A percentile compares a stretch with the other conserved stretches of the same genome.
Evolutionary conservation across 306 rosid species (phyloP).

Genomic region (Casuarina glauca): DNA sequence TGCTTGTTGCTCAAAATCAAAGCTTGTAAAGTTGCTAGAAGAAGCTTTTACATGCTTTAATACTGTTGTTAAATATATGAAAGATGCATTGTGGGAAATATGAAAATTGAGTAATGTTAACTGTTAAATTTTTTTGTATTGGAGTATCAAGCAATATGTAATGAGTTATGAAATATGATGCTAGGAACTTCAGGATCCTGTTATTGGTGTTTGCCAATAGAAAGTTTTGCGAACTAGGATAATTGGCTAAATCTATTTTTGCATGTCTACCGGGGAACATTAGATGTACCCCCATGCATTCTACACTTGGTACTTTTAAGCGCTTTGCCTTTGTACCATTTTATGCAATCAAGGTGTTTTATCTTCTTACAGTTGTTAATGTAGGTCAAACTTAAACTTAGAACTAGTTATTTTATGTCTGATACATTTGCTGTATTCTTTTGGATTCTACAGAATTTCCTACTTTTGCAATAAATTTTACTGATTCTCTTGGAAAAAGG

Average conservation of each 20-base stretch:
- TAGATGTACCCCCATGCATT: constrained; percentile 4
- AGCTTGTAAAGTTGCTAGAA: neutral
- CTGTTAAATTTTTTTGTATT: neutral
- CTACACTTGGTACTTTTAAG: neutral
- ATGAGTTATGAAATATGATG: neutral
- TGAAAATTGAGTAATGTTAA: neutral
- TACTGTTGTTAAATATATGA: neutral
- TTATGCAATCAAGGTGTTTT: constrained; percentile 16
- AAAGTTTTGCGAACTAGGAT: neutral
- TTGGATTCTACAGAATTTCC: constrained; percentile 2
- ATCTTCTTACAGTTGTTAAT: constrained; percentile 22
- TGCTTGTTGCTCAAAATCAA: neutral
- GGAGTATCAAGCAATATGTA: neutral
- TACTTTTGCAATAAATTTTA: constrained; percentile 28
- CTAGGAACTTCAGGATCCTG: neutral
- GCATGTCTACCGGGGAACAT: neutral
- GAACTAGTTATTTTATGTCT: neutral
- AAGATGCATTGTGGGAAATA: neutral
- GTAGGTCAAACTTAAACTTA: neutral
- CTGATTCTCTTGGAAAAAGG: constrained; percentile 49
- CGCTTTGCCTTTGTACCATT: neutral
- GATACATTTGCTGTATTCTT: neutral
- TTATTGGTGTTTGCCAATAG: neutral
- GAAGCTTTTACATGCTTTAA: neutral
- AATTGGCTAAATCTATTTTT: neutral